Base-by-base conservation (phyloP, 345 rosid genomes). In the Abelmoschus esculentus region DNA sequence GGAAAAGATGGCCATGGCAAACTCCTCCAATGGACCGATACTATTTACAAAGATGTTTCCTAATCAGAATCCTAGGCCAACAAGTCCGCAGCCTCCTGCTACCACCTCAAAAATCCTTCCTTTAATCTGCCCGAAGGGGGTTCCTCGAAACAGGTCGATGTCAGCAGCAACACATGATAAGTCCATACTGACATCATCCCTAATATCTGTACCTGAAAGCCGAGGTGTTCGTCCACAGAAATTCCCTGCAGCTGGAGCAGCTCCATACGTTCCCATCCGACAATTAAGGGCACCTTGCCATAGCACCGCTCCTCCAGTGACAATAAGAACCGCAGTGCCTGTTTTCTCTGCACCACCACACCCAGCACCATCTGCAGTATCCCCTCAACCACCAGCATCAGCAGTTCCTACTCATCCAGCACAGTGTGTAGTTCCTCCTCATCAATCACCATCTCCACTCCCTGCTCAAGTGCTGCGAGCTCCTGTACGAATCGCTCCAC, bases 61-160 rank as follows among this genome's bases (percentile, higher is more conserved):
- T 6, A 49, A 73, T 71, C 93, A 83, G 28, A 83, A 72, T 72
- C 89, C 82, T 28, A 89, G 98, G 80, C 96, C 98, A 57, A 84
- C 90, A 17, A 93, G 97, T 75, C 96, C 97, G 28, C 98, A 84
- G 74, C 91, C 82, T 56, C 75, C 74, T 62, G 83, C 84, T 31
- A 79, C 91, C 12, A 76, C 97, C 17, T 91, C 98, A 3, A 93
- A 79, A 80, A 93, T 93, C 83, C 90, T 93, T 46, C 98, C 97
- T 10, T 80, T 93, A 38, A 88, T 93, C 58, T 91, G 88, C 80
- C 80, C 86, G 2, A 91, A 83, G 81, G 71, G 87, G 55, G 77
- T 80, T 73, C 69, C 82, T 69, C 82, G 97, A 69, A 87, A 63
- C 75, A 85, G 92, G 76, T 67, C 79, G 31, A 49, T 73, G 13